Evolutionary conservation across 192 early-diverging fungal species (phyloP).

Genomic region (Gamsiella multidivaricata): DNA sequence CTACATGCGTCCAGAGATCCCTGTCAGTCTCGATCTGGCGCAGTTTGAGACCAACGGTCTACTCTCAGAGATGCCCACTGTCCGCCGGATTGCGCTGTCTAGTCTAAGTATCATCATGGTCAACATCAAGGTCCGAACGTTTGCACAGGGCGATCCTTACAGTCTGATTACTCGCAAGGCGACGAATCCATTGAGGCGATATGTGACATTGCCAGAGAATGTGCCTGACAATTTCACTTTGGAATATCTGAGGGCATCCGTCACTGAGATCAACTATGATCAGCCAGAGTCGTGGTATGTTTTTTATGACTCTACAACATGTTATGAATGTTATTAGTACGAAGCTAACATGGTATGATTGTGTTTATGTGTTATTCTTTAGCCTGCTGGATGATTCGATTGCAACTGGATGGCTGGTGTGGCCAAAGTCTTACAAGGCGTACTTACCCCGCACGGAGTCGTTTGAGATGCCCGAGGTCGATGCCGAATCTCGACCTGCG

Average conservation of each 20-base stretch:
- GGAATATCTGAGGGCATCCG: slow-evolving; percentile 45
- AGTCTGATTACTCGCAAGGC: slow-evolving; percentile 55
- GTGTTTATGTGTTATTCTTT: slow-evolving; percentile 2
- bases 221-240: slow-evolving; percentile 51
- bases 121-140: slow-evolving; percentile 77
- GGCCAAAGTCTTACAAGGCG: slow-evolving; percentile 71
- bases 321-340: neutral
- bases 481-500: slow-evolving; percentile 65
- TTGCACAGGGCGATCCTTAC: slow-evolving; percentile 59
- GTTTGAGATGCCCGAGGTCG: slow-evolving; percentile 62
- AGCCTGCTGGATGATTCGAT: slow-evolving; percentile 71
- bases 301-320: neutral
- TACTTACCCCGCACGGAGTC: slow-evolving; percentile 59
- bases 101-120: slow-evolving; percentile 71
- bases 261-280: slow-evolving; percentile 40
- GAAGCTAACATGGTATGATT: neutral
- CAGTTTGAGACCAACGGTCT: slow-evolving; percentile 69
- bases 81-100: slow-evolving; percentile 74
- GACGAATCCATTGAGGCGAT: slow-evolving; percentile 55
- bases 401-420: slow-evolving; percentile 82
- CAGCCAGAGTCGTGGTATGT: slow-evolving; percentile 44
- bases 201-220: slow-evolving; percentile 49
- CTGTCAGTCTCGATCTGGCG: slow-evolving; percentile 66
- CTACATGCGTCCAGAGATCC: slow-evolving; percentile 68
- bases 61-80: slow-evolving; percentile 76